Base-by-base conservation (phyloP, 208 protist species). In the Acanthamoeba healyi region DNA sequence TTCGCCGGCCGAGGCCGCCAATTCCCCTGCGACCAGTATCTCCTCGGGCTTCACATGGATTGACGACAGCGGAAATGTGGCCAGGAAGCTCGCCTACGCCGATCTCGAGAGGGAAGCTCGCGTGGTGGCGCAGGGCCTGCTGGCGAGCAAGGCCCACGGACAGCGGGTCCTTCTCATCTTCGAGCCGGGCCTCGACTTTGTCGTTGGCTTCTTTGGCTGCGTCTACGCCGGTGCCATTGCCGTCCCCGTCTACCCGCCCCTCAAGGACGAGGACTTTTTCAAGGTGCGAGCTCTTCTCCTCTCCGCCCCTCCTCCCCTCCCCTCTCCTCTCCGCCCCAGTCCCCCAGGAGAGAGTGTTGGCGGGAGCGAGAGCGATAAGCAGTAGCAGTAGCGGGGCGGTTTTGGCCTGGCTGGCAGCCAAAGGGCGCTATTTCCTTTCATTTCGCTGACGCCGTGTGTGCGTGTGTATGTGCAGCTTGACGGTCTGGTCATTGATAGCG, bases 1-100 rank as follows among this genome's bases (percentile, higher is more conserved):
- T 2, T 61, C 54, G 54, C 26, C 63, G 6, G 34, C 29, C 29
- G 63, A 40, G 7, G 63, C 24, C 5, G 63, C 63, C 19, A 72
- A 72, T 22, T 12, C 26, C 15, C 17, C 58, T 22, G 58, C 26
- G n/a, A 4, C 63, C 29, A 19, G 19, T 22, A 61, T 72, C 22
- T 72, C 63, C 5, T 36, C 77, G 49, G 77, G 77, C n/a, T 86
- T 86, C 77, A 36, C 77, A 38, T 86, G 77, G 77, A 86, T 86
- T n/a, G 77, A 86, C 17, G 77, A 86, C 77, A 32, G n/a, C 40
- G 77, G 77, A 36, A 86, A 54, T 24, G 40, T 86, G 77, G 40
- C 49, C 9, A 6, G 49, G 12, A 86, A 58, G 44, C 40, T 86
- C n/a, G 12, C 44, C 32, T 86, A 61, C 77, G n/a, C 7, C 26